phyloP scores from a whole-genome alignment of 2,329 filamentous ascomycete species.

The Leptographium wingfieldii region DNA sequence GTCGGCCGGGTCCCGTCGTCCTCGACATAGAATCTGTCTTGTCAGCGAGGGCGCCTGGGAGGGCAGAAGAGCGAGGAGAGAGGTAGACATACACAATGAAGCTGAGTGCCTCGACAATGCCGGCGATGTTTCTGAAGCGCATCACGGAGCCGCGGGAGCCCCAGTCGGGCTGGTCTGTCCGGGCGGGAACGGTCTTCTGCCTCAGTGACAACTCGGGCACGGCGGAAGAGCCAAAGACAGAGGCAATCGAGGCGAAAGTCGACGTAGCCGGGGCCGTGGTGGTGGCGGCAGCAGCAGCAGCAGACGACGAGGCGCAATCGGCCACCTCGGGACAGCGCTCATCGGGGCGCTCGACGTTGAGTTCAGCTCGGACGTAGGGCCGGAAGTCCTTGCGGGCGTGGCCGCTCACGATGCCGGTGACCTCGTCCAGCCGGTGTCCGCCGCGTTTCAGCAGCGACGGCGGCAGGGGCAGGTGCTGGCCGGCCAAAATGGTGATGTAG shows the following conservation, averaged over 20 bases:
- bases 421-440: slow-evolving; percentile 14
- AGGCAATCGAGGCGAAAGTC: neutral
- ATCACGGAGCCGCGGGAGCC: slow-evolving; percentile 37
- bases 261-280: no score
- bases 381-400: slow-evolving; percentile 39
- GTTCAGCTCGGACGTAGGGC: slow-evolving; percentile 65
- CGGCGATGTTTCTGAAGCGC: slow-evolving; percentile 42
- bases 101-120: slow-evolving; percentile 55
- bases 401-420: slow-evolving; percentile 15
- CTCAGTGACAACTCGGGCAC: slow-evolving; percentile 25
- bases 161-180: slow-evolving; percentile 47
- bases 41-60: neutral
- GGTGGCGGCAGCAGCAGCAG: neutral
- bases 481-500: slow-evolving; percentile 59
- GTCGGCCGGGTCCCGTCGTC: slow-evolving; percentile 24
- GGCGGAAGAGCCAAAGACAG: neutral
- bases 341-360: slow-evolving; percentile 59
- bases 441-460: slow-evolving; percentile 16
- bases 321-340: slow-evolving; percentile 18
- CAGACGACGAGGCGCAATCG: neutral
- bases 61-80: neutral
- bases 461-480: slow-evolving; percentile 58
- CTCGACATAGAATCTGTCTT: slow-evolving; percentile 39
- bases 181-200: slow-evolving; percentile 35
- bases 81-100: slow-evolving; percentile 52